Base-by-base conservation (phyloP, 148 eudicot species). In the Nepenthes mirabilis region DNA sequence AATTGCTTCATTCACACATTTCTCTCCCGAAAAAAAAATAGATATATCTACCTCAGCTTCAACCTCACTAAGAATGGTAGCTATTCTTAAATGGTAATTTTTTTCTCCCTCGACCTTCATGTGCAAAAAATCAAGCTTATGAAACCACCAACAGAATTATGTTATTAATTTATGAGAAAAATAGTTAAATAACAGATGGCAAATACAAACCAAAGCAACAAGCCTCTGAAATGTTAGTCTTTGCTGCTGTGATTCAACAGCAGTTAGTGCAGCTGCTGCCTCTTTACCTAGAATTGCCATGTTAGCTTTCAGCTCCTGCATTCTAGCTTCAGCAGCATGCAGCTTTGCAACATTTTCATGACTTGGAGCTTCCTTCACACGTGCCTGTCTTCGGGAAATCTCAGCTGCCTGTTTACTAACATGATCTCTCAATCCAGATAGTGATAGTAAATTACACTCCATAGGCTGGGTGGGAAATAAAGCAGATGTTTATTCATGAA, bases 221-320 rank as follows among this genome's bases (percentile, higher is more conserved):
- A 91, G 88, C 79, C 98, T 83, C 83, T 91, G 98, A 73, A 83
- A 91, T 13, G 96, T 91, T 56, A 91, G 70, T 75, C 88, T 88
- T 77, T 88, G 90, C 68, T 91, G 98, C 70, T 91, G 98, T 14
- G 98, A 81, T 66, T 88, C 96, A 45, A 83, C 94, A 59, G 98
- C 81, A 70, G 96, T 85, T 71, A 91, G 72, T 47, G 98, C 98
- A 64, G 88, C 82, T 50, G 86, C 61, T 66, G 98, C 98, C 82
- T 91, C 98, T 75, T 91, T 91, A 60, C 98, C 98, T 49, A 91
- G 78, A 57, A 91, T 87, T 54, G 96, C 94, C 98, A 91, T 91
- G 76, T 83, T 91, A 43, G 96, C 94, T 81, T 85, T 91, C 35
- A 91, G 66, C 68, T 91, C 98, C 58, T 88, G 88, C 94, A 91